Evolutionary conservation across 306 rosid species (phyloP).

Genomic region (Acmispon strigosus): DNA sequence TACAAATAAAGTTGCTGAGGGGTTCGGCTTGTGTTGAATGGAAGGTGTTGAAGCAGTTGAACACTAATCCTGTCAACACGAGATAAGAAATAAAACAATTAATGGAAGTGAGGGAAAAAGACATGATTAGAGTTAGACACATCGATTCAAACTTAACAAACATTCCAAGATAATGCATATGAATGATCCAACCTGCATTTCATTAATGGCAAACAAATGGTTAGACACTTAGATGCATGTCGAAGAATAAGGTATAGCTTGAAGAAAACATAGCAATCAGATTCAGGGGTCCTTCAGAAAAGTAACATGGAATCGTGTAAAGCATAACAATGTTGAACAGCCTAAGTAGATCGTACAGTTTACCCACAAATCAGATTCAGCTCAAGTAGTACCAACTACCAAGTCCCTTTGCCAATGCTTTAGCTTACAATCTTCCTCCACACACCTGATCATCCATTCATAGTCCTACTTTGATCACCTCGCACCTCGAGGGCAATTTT

Average conservation of each 20-base stretch:
- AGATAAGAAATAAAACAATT: neutral
- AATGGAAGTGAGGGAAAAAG: neutral
- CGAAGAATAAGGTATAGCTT: neutral
- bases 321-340: neutral
- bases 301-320: neutral
- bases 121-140: neutral
- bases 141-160: conserved; percentile 4
- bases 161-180: neutral
- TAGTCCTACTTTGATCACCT: neutral
- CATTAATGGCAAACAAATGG: neutral
- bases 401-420: neutral
- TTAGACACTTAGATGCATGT: neutral
- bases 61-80: conserved; percentile 32
- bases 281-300: neutral
- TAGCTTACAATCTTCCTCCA: neutral
- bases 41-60: conserved; percentile 37
- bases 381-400: neutral
- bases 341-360: neutral
- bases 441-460: neutral
- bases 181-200: neutral
- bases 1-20: conserved; percentile 90
- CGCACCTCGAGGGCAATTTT: neutral
- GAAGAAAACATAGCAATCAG: neutral
- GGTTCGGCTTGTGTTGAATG: conserved; percentile 39
- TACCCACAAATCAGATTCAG: neutral